Evolutionary conservation across 2,329 filamentous ascomycete genomes (phyloP).

Genomic region (Rutstroemia sp.): DNA sequence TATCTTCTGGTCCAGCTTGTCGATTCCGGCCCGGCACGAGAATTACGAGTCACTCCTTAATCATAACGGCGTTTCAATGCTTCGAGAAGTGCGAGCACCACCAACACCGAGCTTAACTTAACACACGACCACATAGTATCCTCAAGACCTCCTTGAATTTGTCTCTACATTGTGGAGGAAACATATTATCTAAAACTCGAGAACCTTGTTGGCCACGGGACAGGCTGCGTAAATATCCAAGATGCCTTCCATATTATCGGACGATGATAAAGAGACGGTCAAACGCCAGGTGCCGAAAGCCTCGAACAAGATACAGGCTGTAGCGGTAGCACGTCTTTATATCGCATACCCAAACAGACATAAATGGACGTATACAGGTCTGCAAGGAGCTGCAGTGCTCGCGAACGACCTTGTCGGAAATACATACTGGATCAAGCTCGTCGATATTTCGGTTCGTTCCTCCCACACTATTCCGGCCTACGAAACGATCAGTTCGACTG

Average conservation of each 20-base stretch:
- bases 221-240: constrained; percentile 10
- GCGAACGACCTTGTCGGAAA: constrained; percentile 91
- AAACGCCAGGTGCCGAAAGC: constrained; percentile 90
- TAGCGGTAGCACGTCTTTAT: constrained; percentile 88
- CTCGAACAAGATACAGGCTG: constrained; percentile 94
- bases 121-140: constrained; percentile 15
- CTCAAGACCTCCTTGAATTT: constrained; percentile 10
- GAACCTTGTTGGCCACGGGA: background rate
- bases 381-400: constrained; percentile 86
- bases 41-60: background rate
- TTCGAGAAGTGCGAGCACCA: constrained; percentile 11
- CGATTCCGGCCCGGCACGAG: background rate
- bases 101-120: constrained; percentile 7
- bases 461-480: background rate
- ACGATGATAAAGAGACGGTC: constrained; percentile 94
- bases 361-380: constrained; percentile 88
- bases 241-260: constrained; percentile 56
- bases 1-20: background rate
- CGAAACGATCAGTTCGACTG: background rate
- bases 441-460: constrained; percentile 79
- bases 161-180: background rate
- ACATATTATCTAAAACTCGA: background rate
- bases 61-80: constrained; percentile 6
- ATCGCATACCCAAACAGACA: constrained; percentile 79
- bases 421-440: constrained; percentile 96